phyloP scores from a whole-genome alignment of 202 grass and related monocot species.

The Musa balbisiana region DNA sequence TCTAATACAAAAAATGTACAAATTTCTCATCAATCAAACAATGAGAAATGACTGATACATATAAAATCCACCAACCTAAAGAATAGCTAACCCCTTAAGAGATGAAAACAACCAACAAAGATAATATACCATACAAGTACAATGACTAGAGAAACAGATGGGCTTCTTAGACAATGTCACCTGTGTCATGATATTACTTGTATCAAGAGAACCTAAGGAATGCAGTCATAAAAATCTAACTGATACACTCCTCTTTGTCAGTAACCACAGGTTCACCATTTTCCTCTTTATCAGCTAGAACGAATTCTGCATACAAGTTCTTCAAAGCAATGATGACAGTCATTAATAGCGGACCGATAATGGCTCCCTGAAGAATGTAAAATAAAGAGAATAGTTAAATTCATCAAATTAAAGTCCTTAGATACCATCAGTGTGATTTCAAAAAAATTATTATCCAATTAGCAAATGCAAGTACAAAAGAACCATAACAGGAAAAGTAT shows the following conservation, averaged over 20 bases:
- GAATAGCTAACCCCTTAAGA: background rate
- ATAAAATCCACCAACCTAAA: constrained; percentile 1
- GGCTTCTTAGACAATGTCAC: background rate
- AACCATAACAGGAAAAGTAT: background rate
- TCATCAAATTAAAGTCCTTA: background rate
- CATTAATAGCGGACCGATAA: constrained; percentile 93
- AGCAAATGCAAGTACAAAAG: constrained; percentile 5
- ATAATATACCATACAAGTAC: background rate
- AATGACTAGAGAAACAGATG: background rate
- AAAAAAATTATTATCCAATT: background rate
- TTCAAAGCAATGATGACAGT: constrained; percentile 87
- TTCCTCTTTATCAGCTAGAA: constrained; percentile 64
- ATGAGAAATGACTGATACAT: constrained; percentile 10
- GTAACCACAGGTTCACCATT: background rate
- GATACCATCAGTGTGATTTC: constrained; percentile 10
- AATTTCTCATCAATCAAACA: constrained; percentile 16
- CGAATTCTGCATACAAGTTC: constrained; percentile 95
- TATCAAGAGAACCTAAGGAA: background rate
- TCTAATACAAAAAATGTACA: constrained; percentile 7
- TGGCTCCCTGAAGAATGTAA: constrained; percentile 63
- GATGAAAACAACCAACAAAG: background rate
- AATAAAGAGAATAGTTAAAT: background rate
- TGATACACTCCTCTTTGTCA: background rate
- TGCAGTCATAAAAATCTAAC: constrained; percentile 11
- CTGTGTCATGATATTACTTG: background rate